Evolutionary conservation across 805 yeast species (phyloP), one percentile per base, ranked within the genome.

Genomic region (Ogataea salicorniae): DNA sequence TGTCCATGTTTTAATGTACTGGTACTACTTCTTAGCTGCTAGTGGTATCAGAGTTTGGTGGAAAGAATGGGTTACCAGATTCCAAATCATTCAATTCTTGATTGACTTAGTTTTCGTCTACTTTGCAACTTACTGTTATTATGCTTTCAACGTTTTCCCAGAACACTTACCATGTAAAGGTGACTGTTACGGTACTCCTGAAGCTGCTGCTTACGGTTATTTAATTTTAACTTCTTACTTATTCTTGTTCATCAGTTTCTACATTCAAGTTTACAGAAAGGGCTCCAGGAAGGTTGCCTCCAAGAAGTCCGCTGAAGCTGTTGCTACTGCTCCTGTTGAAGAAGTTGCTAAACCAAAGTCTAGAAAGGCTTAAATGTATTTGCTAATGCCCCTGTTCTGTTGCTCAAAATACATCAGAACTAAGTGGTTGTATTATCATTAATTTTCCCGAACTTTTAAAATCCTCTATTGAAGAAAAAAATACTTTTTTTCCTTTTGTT

Each of bases 21-120:
- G 90, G 86, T 92, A 92, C 80, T 92, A 94, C 75, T 90, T 91
- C 76, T 75, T 92, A 60, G 78, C 94, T 45, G 87, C 97, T 18
- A 79, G 95, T 66, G 96, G 96, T 49, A 87, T 91, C 64, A 84
- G 88, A 62, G 97, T 92, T 46, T 91, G 97, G 97, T 92, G 99
- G 99, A 92, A 94, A 74, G 95, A 91, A 74, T 92, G 97, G 97
- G 97, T 92, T 57, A 92, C 99, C 47, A 79, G 96, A 56, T 83
- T 88, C 76, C 99, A 92, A 75, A 92, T 92, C 71, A 74, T 87
- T 61, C 99, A 92, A 74, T 92, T 92, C 65, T 72, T 92, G 57
- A 76, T 92, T 63, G 99, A 92, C 69, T 79, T 92, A 63, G 81
- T 76, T 39, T 91, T 92, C 66, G 95, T 94, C 55, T 94, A 90